Percentiles rank a stretch among this genome's conserved stretches.
phyloP scores from a whole-genome alignment of 1,284 basidiomycete species.

The Papiliotrema terrestris region DNA sequence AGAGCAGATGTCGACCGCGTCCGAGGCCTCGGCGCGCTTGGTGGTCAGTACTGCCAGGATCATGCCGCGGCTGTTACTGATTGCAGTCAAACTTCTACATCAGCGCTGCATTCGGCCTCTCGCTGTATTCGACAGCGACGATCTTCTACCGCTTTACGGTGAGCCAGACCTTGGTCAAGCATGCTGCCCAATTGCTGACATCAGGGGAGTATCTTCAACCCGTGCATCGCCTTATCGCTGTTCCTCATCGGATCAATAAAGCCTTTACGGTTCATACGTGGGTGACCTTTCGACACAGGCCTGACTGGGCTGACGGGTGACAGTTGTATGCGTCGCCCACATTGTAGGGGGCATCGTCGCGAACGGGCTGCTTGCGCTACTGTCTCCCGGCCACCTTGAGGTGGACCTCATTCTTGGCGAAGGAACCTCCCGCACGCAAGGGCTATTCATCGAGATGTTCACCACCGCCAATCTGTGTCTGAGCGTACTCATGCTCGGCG shows the following conservation, averaged over 20 bases:
- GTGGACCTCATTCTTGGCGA: conserved; percentile 53
- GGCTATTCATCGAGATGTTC: conserved; percentile 69
- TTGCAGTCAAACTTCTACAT: conserved; percentile 53
- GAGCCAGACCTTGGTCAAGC: not conserved
- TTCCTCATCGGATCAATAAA: conserved; percentile 60
- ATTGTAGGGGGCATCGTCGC: conserved; percentile 29
- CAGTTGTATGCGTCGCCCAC: conserved; percentile 60
- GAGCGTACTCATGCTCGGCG: conserved; percentile 53
- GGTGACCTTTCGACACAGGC: conserved; percentile 1
- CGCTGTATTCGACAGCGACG: conserved; percentile 65
- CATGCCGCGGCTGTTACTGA: not conserved
- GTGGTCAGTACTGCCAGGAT: conserved; percentile 12
- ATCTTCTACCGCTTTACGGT: conserved; percentile 65
- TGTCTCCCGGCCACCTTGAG: conserved; percentile 59
- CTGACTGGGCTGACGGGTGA: not conserved
- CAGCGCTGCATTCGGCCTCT: conserved; percentile 61
- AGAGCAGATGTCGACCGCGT: not conserved
- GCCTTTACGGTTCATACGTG: conserved; percentile 57
- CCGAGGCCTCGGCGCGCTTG: conserved; percentile 18
- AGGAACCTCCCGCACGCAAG: conserved; percentile 32
- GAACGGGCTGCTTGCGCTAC: conserved; percentile 56
- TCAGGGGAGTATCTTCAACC: conserved; percentile 63
- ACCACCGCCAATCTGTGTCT: conserved; percentile 57
- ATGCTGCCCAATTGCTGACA: not conserved
- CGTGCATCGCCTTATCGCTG: conserved; percentile 62